Conservation (phyloP, 2,329 filamentous ascomycete genomes). For the Apiospora hydei region DNA sequence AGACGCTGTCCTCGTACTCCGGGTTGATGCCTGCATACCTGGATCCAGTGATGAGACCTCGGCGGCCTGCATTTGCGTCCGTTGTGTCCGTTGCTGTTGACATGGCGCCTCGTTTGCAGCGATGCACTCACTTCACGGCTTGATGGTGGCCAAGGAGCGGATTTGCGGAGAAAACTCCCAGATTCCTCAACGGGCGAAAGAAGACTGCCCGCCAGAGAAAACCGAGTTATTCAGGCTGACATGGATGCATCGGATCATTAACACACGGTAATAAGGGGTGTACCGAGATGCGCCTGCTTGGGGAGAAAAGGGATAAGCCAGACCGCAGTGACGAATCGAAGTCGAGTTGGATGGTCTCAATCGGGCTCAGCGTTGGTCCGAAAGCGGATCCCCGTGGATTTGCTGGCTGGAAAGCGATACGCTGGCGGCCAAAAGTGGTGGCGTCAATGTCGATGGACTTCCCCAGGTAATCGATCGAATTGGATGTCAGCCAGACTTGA, state of each 20-base stretch:
- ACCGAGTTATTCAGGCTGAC: neutral
- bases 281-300: neutral
- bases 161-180: neutral
- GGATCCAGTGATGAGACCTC: conserved; percentile 32
- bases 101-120: neutral
- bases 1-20: conserved; percentile 45
- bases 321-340: neutral
- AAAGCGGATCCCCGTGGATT: conserved; percentile 7
- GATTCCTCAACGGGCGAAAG: neutral
- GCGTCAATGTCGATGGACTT: neutral
- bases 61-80: neutral
- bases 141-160: neutral
- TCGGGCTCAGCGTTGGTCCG: conserved; percentile 15
- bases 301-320: neutral
- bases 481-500: neutral
- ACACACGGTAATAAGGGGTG: neutral
- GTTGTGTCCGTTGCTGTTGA: neutral
- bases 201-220: neutral
- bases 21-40: conserved; percentile 46
- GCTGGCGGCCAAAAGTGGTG: neutral
- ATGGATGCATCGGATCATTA: neutral
- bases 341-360: neutral
- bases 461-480: neutral
- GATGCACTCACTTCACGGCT: neutral
- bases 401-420: neutral